Evolutionary conservation across 345 rosid genomes (phyloP).

Genomic region (Euphorbia lathyris): DNA sequence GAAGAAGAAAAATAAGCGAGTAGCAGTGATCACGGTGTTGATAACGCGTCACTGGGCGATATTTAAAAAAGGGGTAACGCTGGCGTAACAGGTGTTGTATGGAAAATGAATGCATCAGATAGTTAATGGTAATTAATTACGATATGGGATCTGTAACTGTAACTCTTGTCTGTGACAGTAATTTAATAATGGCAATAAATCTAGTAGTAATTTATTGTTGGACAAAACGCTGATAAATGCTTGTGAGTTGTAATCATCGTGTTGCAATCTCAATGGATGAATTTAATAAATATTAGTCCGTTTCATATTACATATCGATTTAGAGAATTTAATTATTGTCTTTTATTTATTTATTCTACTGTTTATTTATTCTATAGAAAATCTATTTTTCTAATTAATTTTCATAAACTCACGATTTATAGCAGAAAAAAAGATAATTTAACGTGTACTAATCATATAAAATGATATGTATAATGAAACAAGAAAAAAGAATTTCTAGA

Average conservation of each 20-base stretch:
- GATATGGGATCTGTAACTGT: neutral
- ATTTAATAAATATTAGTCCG: no score
- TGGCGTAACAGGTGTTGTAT: constrained; percentile 13
- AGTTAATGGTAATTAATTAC: neutral
- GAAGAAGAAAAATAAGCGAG: neutral
- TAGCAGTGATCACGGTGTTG: constrained; percentile 3
- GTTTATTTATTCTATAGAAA: no score
- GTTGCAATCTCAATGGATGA: neutral
- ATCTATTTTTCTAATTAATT: no score
- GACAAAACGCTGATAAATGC: neutral
- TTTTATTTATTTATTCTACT: no score
- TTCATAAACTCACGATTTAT: no score
- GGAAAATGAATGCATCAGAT: neutral
- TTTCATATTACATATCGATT: no score
- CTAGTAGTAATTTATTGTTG: neutral
- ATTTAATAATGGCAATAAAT: neutral
- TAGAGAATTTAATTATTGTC: no score
- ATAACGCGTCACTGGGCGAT: constrained; percentile 19
- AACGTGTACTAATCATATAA: no score
- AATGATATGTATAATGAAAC: no score
- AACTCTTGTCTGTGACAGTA: neutral
- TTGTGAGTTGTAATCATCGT: neutral
- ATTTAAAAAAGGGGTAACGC: neutral
- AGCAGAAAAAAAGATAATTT: no score
- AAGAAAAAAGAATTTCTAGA: no score